Percentiles rank a stretch among this genome's conserved stretches.
These are phyloP conservation scores for Lichtheimia ornata DNA, from an alignment of 371 early-diverging fungal genomes.

Conservation along the genomic window DNA sequence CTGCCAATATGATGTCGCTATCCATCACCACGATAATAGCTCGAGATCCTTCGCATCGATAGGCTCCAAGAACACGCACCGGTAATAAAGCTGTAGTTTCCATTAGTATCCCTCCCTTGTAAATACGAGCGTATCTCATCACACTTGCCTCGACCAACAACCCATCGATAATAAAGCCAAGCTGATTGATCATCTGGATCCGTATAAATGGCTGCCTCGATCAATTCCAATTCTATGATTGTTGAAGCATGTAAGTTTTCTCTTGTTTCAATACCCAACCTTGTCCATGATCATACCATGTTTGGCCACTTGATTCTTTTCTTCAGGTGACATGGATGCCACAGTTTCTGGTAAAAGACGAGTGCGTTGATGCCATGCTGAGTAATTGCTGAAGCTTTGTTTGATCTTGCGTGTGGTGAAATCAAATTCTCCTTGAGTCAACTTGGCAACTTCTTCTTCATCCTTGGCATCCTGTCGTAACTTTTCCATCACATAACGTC, in stretches of 20 bases:
- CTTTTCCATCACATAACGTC: constrained; percentile 75
- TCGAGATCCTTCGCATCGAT: constrained; percentile 9
- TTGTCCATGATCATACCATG: constrained; percentile 23
- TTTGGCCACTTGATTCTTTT: constrained; percentile 35
- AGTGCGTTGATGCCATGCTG: constrained; percentile 96
- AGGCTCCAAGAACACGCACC: constrained; percentile 27
- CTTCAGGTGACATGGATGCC: constrained; percentile 37
- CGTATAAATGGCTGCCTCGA: constrained; percentile 88
- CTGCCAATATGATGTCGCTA: constrained; percentile 18
- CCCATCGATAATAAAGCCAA: constrained; percentile 94
- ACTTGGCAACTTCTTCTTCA: constrained; percentile 20
- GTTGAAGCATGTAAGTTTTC: background rate
- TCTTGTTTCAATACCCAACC: background rate
- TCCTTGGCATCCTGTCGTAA: constrained; percentile 23
- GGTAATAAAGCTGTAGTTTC: background rate
- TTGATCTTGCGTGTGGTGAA: constrained; percentile 86
- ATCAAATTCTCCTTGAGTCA: constrained; percentile 69
- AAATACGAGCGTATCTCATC: background rate
- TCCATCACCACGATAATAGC: constrained; percentile 25
- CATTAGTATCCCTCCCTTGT: background rate
- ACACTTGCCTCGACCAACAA: constrained; percentile 67
- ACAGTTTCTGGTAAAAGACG: constrained; percentile 74
- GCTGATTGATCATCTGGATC: constrained; percentile 97
- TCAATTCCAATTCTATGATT: constrained; percentile 76
- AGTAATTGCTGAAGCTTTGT: constrained; percentile 91